A percentile compares a stretch with the other conserved stretches of the same genome.
Evolutionary conservation across 2,329 filamentous ascomycete genomes (phyloP).

Genomic region (Incumbomyces delicatus): DNA sequence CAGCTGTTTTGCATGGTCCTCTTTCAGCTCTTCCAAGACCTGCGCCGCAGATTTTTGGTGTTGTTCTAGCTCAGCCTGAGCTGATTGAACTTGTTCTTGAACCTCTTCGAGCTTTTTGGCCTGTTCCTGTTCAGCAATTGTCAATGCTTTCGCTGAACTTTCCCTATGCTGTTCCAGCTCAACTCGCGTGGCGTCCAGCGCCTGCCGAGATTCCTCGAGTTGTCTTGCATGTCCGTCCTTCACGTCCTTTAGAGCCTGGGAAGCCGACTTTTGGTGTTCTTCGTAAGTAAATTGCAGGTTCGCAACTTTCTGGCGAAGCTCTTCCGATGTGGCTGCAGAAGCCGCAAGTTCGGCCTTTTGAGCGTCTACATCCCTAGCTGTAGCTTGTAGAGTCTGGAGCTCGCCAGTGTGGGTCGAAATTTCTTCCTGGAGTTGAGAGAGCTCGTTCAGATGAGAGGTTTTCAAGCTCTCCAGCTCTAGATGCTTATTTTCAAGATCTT

Average conservation of each 20-base stretch:
- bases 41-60: background rate
- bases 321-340: background rate
- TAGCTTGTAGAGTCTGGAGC: slow-evolving; percentile 7
- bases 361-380: background rate
- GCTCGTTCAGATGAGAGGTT: slow-evolving; percentile 7
- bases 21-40: slow-evolving; percentile 13
- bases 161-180: slow-evolving; percentile 15
- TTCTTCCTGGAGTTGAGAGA: slow-evolving; percentile 6
- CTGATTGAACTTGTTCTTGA: slow-evolving; percentile 3
- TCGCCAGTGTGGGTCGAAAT: background rate
- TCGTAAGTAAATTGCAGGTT: background rate
- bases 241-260: background rate
- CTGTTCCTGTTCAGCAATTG: slow-evolving; percentile 6
- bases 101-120: slow-evolving; percentile 12
- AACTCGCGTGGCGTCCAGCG: background rate
- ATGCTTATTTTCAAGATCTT: slow-evolving; percentile 12
- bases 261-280: background rate
- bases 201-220: slow-evolving; percentile 10
- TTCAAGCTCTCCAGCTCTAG: slow-evolving; percentile 10
- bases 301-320: background rate
- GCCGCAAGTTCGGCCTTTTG: background rate
- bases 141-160: background rate
- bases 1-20: slow-evolving; percentile 10
- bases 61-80: slow-evolving; percentile 1
- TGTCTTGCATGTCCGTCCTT: slow-evolving; percentile 16